Evolutionary conservation across 257 asterid species (phyloP), one percentile per base, ranked within the genome.

Genomic region (Przewalskia tangutica): DNA sequence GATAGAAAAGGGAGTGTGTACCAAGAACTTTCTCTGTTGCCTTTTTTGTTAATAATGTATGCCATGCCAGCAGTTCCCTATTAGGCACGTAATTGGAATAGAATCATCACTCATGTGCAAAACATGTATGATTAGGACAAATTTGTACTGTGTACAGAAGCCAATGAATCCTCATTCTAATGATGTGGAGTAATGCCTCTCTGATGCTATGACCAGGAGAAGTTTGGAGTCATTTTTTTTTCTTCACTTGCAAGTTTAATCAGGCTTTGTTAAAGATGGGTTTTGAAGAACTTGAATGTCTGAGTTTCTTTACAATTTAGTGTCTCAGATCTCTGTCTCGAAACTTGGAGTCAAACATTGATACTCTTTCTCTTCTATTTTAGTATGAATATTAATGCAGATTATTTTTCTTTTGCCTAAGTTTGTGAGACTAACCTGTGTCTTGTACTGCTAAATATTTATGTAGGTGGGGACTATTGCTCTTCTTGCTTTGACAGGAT

Each of bases 381-480:
- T 23, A 12, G 17, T 5, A 48, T 73, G 60, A 12, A 73, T 48
- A 7, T 13, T 23, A 12, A 23, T 48, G 20, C 14, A 3, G 8
- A 18, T 23, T 73, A 23, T 73, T 48, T 66, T 71, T 71, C 46
- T 48, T 73, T 3, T 1, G 2, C 20, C 20, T 2, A 12, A 12
- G 8, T 23, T 75, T 75, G 79, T 75, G 62, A 23, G 14, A 75
- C 79, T 75, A 50, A 73, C 12, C 44, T 12, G 44, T 2, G 3
- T 75, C 4, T 12, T 75, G 11, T 0, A 75, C 62, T 75, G 23
- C 62, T 75, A 13, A 75, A 48, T 8, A 13, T 3, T 75, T 13
- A 44, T 81, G 90, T 92, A 94, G 98, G 93, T 89, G 56, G 97
- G 97, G 82, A 88, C 93, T 4, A 82, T 93, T 84, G 82, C 88